Base-by-base conservation (phyloP, 75 land plant species). In the Selaginella tamariscina region DNA sequence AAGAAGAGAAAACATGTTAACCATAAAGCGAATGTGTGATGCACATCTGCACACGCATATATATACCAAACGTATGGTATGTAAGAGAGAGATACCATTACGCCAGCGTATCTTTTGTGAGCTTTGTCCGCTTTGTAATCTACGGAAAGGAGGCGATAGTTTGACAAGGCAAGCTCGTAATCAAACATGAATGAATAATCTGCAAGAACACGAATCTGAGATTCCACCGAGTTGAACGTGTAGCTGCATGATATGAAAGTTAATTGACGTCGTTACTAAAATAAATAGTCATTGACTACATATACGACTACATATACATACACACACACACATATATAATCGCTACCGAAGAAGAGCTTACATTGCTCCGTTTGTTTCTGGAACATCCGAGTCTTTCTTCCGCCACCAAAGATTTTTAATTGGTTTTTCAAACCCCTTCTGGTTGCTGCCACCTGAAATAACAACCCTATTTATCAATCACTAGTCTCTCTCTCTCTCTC, bases 141-240 rank as follows among this genome's bases (percentile, higher is more conserved):
- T 32, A 84, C 88, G 8, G 99, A 88, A 65, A 95, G 79, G 70
- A 95, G 70, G 24, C 99, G 92, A 72, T 95, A 95, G 74, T 86
- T 91, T 49, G 97, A 86, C 67, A 95, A 72, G 18, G 99, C 99
- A 73, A 95, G 99, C 70, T 95, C 99, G 80, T 91, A 95, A 70
- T 95, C 99, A 70, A 95, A 65, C 97, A 95, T 91, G 77, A 95
- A 95, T n/a, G 99, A 96, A 81, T 88, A 88, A 65, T 95, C 99
- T 66, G 86, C 99, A 73, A 91, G 69, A 22, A 95, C 81, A 74
- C 99, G 78, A 31, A 95, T 95, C 64, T 95, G 99, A 64, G 93
- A 95, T 76, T 95, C 99, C 74, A 77, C 84, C 8, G 97, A 91
- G 74, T 87, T 91, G 67, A 83, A 86, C 22, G 97, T 81, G 59